Conservation (phyloP, 2,329 filamentous ascomycete genomes). For the Fusarium algeriense region DNA sequence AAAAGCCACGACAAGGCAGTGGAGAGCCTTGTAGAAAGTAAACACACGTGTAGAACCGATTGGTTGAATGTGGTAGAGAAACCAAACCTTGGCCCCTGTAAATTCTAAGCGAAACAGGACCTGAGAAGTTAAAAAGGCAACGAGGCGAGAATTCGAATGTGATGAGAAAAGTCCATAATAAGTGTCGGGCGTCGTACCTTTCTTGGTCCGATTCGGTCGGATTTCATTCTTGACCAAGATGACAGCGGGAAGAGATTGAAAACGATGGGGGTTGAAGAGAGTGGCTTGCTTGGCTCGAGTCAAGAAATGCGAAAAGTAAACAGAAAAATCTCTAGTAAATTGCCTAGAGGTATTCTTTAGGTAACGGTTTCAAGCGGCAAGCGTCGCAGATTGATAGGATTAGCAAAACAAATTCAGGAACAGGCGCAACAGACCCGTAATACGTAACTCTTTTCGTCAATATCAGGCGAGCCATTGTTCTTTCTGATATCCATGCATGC, state of each 20-base stretch:
- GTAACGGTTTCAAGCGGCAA: conserved; percentile 34
- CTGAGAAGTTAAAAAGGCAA: conserved; percentile 15
- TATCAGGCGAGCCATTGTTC: conserved; percentile 28
- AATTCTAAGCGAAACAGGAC: conserved; percentile 27
- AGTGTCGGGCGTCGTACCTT: conserved; percentile 6
- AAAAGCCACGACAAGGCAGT: conserved; percentile 12
- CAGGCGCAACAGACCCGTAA: conserved; percentile 28
- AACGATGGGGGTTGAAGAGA: conserved; percentile 3
- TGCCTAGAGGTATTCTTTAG: conserved; percentile 19
- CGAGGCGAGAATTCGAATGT: conserved; percentile 13
- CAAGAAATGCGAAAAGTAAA: conserved; percentile 4
- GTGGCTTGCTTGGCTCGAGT: conserved; percentile 1
- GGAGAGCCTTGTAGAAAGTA: conserved; percentile 13
- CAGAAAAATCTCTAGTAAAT: conserved; percentile 1
- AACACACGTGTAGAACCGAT: conserved; percentile 42
- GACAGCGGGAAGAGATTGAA: background rate
- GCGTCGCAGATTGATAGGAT: conserved; percentile 36
- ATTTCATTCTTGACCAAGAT: conserved; percentile 29
- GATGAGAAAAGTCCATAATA: conserved; percentile 19
- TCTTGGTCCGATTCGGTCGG: conserved; percentile 28
- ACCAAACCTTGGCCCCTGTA: conserved; percentile 26
- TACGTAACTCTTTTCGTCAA: conserved; percentile 30
- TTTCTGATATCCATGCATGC: conserved; percentile 35
- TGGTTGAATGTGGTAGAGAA: conserved; percentile 21
- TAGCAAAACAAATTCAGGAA: conserved; percentile 34